phyloP scores from a whole-genome alignment of 345 rosid species.

The Anastatica hierochuntica region DNA sequence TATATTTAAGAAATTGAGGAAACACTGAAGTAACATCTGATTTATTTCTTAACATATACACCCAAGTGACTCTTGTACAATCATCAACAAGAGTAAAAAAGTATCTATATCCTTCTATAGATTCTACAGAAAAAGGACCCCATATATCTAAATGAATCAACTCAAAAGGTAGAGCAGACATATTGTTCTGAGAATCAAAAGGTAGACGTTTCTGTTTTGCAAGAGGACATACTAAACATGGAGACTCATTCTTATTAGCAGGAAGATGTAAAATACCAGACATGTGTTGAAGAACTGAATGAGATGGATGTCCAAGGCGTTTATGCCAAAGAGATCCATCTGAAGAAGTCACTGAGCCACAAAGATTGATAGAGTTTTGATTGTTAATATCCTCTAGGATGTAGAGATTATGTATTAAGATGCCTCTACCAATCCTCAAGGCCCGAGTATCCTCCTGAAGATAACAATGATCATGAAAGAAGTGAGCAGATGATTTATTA shows the following conservation, averaged over 20 bases:
- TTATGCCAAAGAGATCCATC: not conserved
- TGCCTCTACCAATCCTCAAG: not conserved
- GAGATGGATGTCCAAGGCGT: not conserved
- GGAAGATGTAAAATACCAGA: not conserved
- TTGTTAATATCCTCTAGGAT: not conserved
- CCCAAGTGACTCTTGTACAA: not conserved
- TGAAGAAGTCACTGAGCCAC: not conserved
- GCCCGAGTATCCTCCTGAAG: not conserved
- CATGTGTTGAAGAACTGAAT: not conserved
- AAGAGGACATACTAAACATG: no score
- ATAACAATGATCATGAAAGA: not conserved
- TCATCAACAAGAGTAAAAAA: not conserved
- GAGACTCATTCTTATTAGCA: no score
- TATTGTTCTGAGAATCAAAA: no score
- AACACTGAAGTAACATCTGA: not conserved
- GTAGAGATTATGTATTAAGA: not conserved
- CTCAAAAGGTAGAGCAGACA: not conserved
- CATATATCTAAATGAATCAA: not conserved
- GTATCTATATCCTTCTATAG: not conserved
- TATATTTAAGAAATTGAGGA: not conserved
- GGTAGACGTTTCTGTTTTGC: no score
- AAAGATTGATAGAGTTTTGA: not conserved
- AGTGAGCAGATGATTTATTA: not conserved
- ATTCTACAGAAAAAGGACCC: not conserved
- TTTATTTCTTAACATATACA: not conserved